phyloP scores from a whole-genome alignment of 768 basidiomycete species.

The Rhodosporidiobolus odoratus region DNA sequence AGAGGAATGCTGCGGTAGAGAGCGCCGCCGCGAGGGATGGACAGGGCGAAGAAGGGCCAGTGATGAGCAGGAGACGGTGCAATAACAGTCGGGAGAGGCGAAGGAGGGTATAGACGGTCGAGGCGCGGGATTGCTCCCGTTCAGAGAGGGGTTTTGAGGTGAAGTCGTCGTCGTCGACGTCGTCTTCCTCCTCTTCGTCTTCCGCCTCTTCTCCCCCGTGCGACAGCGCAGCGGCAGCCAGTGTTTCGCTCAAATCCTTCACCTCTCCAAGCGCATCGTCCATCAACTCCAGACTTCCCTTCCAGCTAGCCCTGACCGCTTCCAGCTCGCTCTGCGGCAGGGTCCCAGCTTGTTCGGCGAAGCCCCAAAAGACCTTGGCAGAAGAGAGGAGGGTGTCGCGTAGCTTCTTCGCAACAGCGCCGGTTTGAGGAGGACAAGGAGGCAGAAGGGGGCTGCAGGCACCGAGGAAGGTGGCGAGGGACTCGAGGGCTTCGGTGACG shows the following conservation, averaged over 20 bases:
- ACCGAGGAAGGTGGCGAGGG: not conserved
- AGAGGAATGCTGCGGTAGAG: not conserved
- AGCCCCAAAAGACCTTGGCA: conserved; percentile 17
- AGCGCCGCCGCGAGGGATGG: not conserved
- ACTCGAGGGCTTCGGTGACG: not conserved
- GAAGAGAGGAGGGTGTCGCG: conserved; percentile 3
- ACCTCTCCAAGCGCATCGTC: conserved; percentile 29
- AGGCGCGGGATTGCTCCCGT: not conserved
- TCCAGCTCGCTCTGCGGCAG: conserved; percentile 9
- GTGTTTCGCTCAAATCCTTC: not conserved
- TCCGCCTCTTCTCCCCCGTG: not conserved
- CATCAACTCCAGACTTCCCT: conserved; percentile 10
- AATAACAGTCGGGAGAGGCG: conserved; percentile 21
- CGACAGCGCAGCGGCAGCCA: not conserved
- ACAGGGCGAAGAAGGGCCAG: not conserved
- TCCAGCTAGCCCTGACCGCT: conserved; percentile 22
- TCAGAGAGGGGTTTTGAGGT: not conserved
- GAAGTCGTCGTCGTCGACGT: conserved; percentile 14
- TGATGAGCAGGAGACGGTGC: conserved; percentile 4
- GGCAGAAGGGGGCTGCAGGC: not conserved
- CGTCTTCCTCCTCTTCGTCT: not conserved
- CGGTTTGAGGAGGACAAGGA: not conserved
- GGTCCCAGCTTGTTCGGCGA: conserved; percentile 1
- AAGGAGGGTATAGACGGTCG: conserved; percentile 14
- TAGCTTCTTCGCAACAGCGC: not conserved